Base-by-base conservation (phyloP, 345 rosid species). In the Geranium brycei region DNA sequence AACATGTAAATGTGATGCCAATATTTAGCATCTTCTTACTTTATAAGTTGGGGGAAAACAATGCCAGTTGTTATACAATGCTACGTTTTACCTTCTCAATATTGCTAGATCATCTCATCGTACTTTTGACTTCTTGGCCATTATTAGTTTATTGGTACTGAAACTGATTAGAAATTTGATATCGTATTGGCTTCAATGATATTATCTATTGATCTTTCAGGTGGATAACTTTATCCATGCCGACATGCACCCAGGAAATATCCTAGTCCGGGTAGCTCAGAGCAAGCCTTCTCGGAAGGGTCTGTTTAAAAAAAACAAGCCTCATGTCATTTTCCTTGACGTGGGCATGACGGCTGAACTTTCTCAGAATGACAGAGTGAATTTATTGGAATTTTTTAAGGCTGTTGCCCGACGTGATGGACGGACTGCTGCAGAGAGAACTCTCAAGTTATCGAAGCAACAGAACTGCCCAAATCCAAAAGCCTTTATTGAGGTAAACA, bases 301-400 rank as follows among this genome's bases (percentile, higher is more conserved):
- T 62, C 76, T 87, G 60, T 95, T 85, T 68, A 85, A 69, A 75
- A 79, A 69, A 74, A 78, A 84, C 65, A 95, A 88, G 86, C 99
- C 99, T 58, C 99, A 95, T 70, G 85, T 95, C 31, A 71, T 95
- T 60, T 95, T 95, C 85, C 85, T 95, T 64, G 99, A 95, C 69
- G 99, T 95, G 4, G 99, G 99, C 72, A 95, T 95, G 99, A 95
- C 96, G 56, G 99, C 97, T 64, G 99, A 95, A 67, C 95, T 95
- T 72, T 91, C 99, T 32, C 84, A 79, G 76, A 69, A 67, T 31
- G 99, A 91, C 63, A 70, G 91, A 56, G 78, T 84, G 66, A 95
- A 91, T 75, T 72, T 95, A 64, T 61, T 95, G 66, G 97, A 88
- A 13, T 91, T 95, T 70, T 91, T 95, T 74, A 88, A 87, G 81